Evolutionary conservation across 306 rosid species (phyloP).

Genomic region (Dryas octopetala): DNA sequence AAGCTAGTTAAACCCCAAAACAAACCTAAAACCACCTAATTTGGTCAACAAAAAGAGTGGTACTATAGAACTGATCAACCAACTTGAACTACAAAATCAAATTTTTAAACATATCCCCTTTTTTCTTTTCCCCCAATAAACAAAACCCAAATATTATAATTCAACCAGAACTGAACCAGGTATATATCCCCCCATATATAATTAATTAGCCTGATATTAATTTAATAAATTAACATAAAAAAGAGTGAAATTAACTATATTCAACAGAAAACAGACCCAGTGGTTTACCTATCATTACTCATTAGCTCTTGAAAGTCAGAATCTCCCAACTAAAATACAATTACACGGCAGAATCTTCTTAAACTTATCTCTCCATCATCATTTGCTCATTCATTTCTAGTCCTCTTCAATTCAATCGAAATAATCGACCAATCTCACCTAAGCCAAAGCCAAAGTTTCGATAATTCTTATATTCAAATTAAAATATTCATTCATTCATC

Average conservation of each 20-base stretch:
- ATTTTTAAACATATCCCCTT: conserved; percentile 2
- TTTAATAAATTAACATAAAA: conserved; percentile 14
- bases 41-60: conserved; percentile 42
- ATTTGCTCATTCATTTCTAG: conserved; percentile 13
- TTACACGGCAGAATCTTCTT: conserved; percentile 59
- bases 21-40: conserved; percentile 19
- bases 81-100: conserved; percentile 4
- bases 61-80: conserved; percentile 30
- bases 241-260: conserved; percentile 18
- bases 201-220: background rate
- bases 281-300: conserved; percentile 63
- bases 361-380: conserved; percentile 33
- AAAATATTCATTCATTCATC: conserved; percentile 15
- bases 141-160: background rate
- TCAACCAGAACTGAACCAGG: background rate
- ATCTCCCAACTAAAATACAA: conserved; percentile 42
- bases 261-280: conserved; percentile 20
- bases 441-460: conserved; percentile 26
- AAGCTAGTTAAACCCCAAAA: conserved; percentile 12
- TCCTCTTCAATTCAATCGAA: background rate
- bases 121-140: conserved; percentile 8
- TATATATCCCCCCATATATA: background rate
- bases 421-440: conserved; percentile 14
- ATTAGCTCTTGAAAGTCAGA: conserved; percentile 44
- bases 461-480: conserved; percentile 2